These are phyloP conservation scores for Achlya hypogyna DNA, from an alignment of 352 stramenopile genomes.

Conservation along the genomic window DNA sequence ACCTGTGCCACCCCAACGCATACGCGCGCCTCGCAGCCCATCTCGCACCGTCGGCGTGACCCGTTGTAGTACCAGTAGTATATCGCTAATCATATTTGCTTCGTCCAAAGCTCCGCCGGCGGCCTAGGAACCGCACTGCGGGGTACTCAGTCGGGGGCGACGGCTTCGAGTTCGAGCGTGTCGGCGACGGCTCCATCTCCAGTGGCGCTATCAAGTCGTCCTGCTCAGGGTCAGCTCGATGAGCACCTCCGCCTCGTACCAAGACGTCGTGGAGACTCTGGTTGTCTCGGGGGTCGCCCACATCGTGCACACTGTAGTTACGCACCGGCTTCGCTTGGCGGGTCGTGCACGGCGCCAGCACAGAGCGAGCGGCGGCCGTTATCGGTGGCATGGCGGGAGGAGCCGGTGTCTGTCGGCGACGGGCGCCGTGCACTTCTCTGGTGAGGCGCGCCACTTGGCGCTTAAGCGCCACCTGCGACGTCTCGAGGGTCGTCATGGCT, in stretches of 20 bases:
- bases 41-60: no score
- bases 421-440: neutral
- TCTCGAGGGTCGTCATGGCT: neutral
- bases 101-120: neutral
- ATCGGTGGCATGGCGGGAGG: neutral
- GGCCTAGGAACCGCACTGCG: neutral
- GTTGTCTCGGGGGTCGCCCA: no score
- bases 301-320: no score
- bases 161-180: neutral
- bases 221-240: neutral
- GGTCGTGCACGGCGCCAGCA: neutral
- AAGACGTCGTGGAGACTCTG: neutral
- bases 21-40: no score
- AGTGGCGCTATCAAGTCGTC: neutral
- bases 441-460: neutral
- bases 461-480: neutral
- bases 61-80: no score
- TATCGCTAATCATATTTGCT: neutral
- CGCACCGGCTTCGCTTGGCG: neutral
- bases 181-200: neutral
- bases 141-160: neutral
- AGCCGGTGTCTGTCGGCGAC: neutral
- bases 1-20: no score
- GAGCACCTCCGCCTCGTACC: neutral
- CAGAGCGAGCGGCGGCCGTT: neutral